Evolutionary conservation across 768 basidiomycete genomes (phyloP).

Genomic region (Termitomyces sp.): DNA sequence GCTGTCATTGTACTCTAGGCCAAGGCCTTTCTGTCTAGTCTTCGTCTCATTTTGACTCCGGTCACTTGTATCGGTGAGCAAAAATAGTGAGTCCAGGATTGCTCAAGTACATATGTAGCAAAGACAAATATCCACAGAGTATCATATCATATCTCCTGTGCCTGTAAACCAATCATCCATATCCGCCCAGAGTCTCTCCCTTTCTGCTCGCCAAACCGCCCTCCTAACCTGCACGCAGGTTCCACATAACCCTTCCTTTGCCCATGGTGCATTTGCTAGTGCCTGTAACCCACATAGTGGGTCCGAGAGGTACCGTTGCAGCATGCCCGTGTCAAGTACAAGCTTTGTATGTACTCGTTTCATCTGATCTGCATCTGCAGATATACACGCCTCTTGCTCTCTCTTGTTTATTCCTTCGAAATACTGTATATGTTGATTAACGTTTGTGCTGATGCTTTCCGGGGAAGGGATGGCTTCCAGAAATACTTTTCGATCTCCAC

Average conservation of each 20-base stretch:
- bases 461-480: not conserved
- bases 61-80: not conserved
- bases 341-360: not conserved
- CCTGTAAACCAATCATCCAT: slow-evolving; percentile 9
- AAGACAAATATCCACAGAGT: too few species aligned
- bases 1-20: not conserved
- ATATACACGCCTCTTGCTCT: slow-evolving; percentile 1
- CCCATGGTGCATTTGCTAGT: slow-evolving; percentile 9
- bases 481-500: too few species aligned
- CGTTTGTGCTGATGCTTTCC: too few species aligned
- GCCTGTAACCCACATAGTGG: slow-evolving; percentile 9
- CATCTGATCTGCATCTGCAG: not conserved
- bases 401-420: not conserved
- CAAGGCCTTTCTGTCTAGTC: not conserved
- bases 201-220: slow-evolving; percentile 4
- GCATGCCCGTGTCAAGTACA: too few species aligned
- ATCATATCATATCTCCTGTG: not conserved
- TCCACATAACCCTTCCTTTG: slow-evolving; percentile 5
- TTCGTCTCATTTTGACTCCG: not conserved
- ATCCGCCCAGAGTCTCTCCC: slow-evolving; percentile 9
- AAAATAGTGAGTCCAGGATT: not conserved
- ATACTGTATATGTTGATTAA: too few species aligned
- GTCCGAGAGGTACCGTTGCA: slow-evolving; percentile 2
- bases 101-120: too few species aligned
- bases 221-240: slow-evolving; percentile 6